Base-by-base conservation (phyloP, 1,139 yeast species). In the Hemisphaericaspora lyxosophila region DNA sequence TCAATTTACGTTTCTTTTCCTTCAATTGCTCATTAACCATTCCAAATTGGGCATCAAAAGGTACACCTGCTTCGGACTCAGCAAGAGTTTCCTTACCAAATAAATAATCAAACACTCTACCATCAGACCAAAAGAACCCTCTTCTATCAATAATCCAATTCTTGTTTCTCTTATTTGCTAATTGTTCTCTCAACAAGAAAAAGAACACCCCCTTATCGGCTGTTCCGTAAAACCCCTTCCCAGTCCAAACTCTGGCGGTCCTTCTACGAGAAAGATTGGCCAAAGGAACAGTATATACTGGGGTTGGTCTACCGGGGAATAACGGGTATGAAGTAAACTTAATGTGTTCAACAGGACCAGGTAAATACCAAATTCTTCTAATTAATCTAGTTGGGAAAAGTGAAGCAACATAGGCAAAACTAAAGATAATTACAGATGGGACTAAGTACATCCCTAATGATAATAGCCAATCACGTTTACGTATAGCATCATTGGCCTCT, bases 111-210 rank as follows among this genome's bases (percentile, higher is more conserved):
- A 82, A 84, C 2, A 87, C 85, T 42, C 95, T 70, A 6, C 95
- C 96, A 57, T 87, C 95, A 24, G 92, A 88, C 95, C 95, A 87
- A 63, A 85, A 87, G 70, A 67, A 85, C 13, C 95, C 95, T 52
- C 80, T 82, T 47, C 96, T 70, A 57, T 87, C 95, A 16, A 86
- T 82, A 14, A 85, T 68, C 89, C 92, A 86, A 34, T 84, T 87
- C 35, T 76, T 67, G n/a, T 39, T 39, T 20, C 45, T 47, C 41
- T 70, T 67, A 36, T 67, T 64, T 7, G 47, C 43, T 14, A 53
- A 49, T 4, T 54, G 41, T 52, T 85, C 92, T 56, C 76, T 80
- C 45, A 87, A 61, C 31, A 84, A 76, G 56, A 86, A 85, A 67
- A 83, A 82, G 57, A 86, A 86, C 41, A 85, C 72, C 5, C 85